Conservation (phyloP, 192 early-diverging fungal species). For the Phlyctochytrium planicorne region DNA sequence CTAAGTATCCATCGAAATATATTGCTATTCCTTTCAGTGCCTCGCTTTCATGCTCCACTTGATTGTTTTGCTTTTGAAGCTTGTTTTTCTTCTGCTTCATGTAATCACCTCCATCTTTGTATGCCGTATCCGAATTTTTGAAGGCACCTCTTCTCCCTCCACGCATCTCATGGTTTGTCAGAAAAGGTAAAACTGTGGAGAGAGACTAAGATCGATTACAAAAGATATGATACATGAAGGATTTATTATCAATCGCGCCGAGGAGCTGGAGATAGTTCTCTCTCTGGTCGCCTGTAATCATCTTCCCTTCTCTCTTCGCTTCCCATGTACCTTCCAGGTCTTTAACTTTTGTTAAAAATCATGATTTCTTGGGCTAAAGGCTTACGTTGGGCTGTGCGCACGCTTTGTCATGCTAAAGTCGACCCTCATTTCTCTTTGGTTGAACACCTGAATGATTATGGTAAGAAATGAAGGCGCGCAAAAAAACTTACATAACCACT, state of each 20-base stretch:
- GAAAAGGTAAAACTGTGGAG: too few species aligned
- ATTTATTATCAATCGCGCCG: too few species aligned
- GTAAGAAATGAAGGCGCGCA: slow-evolving; percentile 37
- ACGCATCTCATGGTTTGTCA: too few species aligned
- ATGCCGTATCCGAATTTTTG: slow-evolving; percentile 3
- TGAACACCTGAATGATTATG: slow-evolving; percentile 11
- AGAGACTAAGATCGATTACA: too few species aligned
- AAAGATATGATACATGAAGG: too few species aligned
- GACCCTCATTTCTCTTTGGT: slow-evolving; percentile 25
- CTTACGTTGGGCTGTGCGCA: slow-evolving; percentile 36
- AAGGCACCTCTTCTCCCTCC: too few species aligned
- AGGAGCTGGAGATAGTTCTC: too few species aligned
- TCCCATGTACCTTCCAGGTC: neutral
- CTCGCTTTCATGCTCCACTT: slow-evolving; percentile 7
- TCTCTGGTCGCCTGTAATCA: too few species aligned
- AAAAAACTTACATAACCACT: slow-evolving; percentile 56
- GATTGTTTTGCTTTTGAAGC: slow-evolving; percentile 30
- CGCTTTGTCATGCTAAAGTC: slow-evolving; percentile 59
- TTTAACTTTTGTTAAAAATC: neutral
- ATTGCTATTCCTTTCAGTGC: slow-evolving; percentile 26
- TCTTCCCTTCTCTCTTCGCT: too few species aligned
- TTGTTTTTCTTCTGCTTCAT: slow-evolving; percentile 44
- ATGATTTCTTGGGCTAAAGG: neutral
- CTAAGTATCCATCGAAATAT: slow-evolving; percentile 33
- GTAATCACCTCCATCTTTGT: slow-evolving; percentile 31